Evolutionary conservation across 1,139 yeast species (phyloP).

Genomic region (Meyerozyma athensensis): DNA sequence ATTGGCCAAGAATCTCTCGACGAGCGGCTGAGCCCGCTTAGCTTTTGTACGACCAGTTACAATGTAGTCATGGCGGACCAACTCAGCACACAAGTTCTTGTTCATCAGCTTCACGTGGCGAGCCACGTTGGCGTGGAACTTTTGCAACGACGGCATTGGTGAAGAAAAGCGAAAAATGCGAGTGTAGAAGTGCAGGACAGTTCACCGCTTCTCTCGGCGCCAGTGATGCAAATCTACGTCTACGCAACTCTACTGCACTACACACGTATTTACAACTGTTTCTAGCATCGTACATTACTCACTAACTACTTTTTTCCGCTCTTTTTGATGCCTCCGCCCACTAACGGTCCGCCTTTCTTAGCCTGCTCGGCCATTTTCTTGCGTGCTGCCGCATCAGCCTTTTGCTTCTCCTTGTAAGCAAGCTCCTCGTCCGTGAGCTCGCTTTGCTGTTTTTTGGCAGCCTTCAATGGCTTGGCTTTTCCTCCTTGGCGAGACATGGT

Average conservation of each 20-base stretch:
- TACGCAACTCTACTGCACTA: neutral
- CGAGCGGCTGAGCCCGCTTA: slow-evolving; percentile 42
- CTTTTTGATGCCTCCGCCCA: slow-evolving; percentile 95
- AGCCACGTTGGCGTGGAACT: slow-evolving; percentile 41
- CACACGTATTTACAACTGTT: neutral
- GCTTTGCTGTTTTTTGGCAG: slow-evolving; percentile 68
- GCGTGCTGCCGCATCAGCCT: slow-evolving; percentile 89
- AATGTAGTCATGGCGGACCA: slow-evolving; percentile 43
- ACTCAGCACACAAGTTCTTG: slow-evolving; percentile 42
- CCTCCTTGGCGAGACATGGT: slow-evolving; percentile 73
- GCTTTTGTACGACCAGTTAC: slow-evolving; percentile 45
- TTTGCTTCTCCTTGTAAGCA: slow-evolving; percentile 91
- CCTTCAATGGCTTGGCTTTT: slow-evolving; percentile 63
- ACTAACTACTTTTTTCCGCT: slow-evolving; percentile 54
- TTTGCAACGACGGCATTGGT: slow-evolving; percentile 41
- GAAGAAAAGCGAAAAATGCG: neutral
- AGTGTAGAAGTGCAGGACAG: neutral
- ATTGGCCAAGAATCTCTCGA: slow-evolving; percentile 35
- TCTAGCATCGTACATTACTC: neutral
- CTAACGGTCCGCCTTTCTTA: slow-evolving; percentile 83
- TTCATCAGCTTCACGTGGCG: slow-evolving; percentile 44
- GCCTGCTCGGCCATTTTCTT: slow-evolving; percentile 89
- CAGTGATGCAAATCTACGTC: neutral
- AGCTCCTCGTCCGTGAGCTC: slow-evolving; percentile 79
- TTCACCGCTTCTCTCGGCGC: neutral